Conservation (phyloP, 768 basidiomycete species). For the Russula virescens region DNA sequence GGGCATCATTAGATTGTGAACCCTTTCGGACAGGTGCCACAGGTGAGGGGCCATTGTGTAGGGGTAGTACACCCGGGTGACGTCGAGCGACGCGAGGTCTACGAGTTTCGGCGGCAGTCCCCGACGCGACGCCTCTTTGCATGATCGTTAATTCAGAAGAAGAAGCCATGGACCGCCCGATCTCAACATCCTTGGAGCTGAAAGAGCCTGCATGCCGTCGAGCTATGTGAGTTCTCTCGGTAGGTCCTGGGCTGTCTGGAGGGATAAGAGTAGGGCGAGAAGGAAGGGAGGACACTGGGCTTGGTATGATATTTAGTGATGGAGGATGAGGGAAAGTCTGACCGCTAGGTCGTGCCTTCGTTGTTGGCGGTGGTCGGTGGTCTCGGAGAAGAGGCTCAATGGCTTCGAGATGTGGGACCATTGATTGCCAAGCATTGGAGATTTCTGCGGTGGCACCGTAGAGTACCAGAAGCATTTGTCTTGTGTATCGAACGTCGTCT, state of each 20-base stretch:
- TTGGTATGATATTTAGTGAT: conserved; percentile 29
- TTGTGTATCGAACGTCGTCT: conserved; percentile 82
- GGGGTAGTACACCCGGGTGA: conserved; percentile 21
- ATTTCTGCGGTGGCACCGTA: conserved; percentile 90
- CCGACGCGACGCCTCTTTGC: conserved; percentile 41
- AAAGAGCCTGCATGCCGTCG: conserved; percentile 93
- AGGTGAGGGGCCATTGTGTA: conserved; percentile 4
- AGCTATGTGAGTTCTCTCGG: conserved; percentile 40
- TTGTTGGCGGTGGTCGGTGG: conserved; percentile 33
- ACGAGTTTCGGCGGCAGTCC: conserved; percentile 27
- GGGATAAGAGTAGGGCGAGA: conserved; percentile 27
- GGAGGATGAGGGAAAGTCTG: conserved; percentile 27
- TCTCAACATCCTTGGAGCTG: conserved; percentile 86
- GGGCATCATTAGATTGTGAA: conserved; percentile 25
- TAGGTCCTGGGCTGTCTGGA: conserved; percentile 27
- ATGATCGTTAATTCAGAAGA: conserved; percentile 40
- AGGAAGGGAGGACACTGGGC: conserved; percentile 29
- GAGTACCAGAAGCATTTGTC: conserved; percentile 80
- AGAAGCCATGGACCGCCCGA: conserved; percentile 75
- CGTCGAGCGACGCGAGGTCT: conserved; percentile 28
- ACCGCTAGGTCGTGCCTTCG: conserved; percentile 29
- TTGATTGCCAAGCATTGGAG: conserved; percentile 70
- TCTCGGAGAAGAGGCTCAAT: conserved; percentile 60
- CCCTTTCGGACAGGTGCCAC: not conserved
- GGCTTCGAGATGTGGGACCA: conserved; percentile 64